A percentile compares a stretch with the other conserved stretches of the same genome.
Conservation (phyloP, 2,329 filamentous ascomycete genomes). For the Sporothrix curviconia region DNA sequence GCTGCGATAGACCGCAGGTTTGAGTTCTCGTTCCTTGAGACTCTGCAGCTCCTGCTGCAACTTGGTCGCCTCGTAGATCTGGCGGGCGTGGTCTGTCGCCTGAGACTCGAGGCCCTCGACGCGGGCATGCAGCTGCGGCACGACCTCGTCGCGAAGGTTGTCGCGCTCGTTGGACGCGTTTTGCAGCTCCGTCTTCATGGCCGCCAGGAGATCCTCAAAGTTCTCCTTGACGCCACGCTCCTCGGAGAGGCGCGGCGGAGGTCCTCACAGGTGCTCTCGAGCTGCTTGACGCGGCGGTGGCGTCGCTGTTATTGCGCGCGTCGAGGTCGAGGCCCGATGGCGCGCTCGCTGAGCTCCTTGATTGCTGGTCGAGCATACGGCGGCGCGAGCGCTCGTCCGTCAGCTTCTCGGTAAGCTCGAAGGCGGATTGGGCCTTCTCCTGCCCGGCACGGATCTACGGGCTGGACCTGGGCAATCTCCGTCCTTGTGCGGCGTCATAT, state of each 20-base stretch:
- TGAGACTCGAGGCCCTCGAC: slow-evolving; percentile 74
- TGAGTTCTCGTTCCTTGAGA: slow-evolving; percentile 45
- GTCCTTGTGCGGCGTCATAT: slow-evolving; percentile 53
- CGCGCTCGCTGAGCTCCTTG: slow-evolving; percentile 70
- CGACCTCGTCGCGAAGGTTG: slow-evolving; percentile 80
- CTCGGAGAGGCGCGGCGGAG: slow-evolving; percentile 71
- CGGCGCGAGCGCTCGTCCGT: slow-evolving; percentile 78
- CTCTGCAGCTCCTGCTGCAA: slow-evolving; percentile 78
- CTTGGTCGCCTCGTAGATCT: slow-evolving; percentile 73
- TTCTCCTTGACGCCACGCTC: slow-evolving; percentile 85
- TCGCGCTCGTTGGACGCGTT: slow-evolving; percentile 82
- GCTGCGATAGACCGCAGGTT: background rate
- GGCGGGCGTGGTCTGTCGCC: slow-evolving; percentile 62
- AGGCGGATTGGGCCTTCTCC: slow-evolving; percentile 77
- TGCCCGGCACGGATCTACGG: slow-evolving; percentile 85
- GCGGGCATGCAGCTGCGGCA: slow-evolving; percentile 69
- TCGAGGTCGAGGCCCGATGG: slow-evolving; percentile 56
- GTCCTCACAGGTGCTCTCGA: slow-evolving; percentile 76
- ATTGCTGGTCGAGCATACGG: slow-evolving; percentile 77
- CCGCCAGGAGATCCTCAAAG: slow-evolving; percentile 84
- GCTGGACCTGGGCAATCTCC: slow-evolving; percentile 75
- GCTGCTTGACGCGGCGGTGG: slow-evolving; percentile 61
- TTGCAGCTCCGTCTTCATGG: slow-evolving; percentile 75
- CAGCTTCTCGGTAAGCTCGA: slow-evolving; percentile 78
- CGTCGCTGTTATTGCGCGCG: slow-evolving; percentile 36